These are phyloP conservation scores for Leucosporidium scottii DNA, from an alignment of 768 basidiomycete species.

Conservation along the genomic window DNA sequence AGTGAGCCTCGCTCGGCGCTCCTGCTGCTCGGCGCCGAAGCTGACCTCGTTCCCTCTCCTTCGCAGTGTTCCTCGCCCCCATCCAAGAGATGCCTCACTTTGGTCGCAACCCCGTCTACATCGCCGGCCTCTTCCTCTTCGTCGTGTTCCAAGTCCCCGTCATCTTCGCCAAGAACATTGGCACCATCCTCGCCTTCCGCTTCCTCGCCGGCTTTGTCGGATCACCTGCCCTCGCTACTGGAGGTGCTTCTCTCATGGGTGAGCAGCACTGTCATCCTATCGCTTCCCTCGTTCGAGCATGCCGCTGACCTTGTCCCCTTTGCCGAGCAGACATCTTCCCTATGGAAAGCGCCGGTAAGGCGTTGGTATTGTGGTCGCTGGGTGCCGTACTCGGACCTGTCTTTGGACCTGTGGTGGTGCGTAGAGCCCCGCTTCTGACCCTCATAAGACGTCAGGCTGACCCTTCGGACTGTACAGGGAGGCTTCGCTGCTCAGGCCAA, in stretches of 20 bases:
- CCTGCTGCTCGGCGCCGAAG: background rate
- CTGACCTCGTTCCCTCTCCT: background rate
- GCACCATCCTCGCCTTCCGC: conserved; percentile 39
- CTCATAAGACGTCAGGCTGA: too few relatives aligned
- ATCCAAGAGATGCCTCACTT: conserved; percentile 42
- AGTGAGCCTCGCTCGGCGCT: conserved; percentile 15
- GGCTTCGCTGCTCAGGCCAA: conserved; percentile 41
- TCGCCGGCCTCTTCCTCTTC: conserved; percentile 42
- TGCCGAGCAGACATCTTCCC: background rate
- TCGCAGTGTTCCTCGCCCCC: conserved; percentile 32
- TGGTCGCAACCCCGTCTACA: conserved; percentile 43
- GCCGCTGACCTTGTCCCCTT: background rate
- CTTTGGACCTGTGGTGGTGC: too few relatives aligned
- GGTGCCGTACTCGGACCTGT: background rate
- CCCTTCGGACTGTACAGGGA: conserved; percentile 16
- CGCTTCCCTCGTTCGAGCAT: background rate
- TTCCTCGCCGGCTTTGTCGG: conserved; percentile 44
- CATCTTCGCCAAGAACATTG: conserved; percentile 14
- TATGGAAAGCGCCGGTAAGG: background rate
- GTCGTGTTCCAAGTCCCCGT: conserved; percentile 40
- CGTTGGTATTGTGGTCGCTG: background rate
- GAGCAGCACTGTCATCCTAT: background rate
- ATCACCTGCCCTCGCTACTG: conserved; percentile 43
- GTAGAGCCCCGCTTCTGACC: too few relatives aligned
- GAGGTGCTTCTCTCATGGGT: conserved; percentile 37